Evolutionary conservation across 2,329 filamentous ascomycete species (phyloP).

Genomic region (Xylariaceae sp.): DNA sequence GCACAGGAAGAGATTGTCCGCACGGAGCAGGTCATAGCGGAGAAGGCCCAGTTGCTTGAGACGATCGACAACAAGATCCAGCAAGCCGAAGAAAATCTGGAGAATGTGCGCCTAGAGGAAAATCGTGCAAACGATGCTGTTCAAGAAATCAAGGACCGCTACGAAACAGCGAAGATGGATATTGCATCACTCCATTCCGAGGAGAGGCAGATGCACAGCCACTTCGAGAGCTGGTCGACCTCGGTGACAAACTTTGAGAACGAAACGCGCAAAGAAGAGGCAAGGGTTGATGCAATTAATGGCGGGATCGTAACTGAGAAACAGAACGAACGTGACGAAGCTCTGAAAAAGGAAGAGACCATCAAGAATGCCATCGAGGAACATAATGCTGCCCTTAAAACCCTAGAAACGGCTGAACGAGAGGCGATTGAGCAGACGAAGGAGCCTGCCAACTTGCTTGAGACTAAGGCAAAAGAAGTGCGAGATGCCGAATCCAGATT

Average conservation of each 20-base stretch:
- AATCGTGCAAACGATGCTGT: constrained; percentile 43
- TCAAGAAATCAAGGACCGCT: constrained; percentile 45
- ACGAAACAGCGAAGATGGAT: constrained; percentile 48
- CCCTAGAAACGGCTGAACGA: constrained; percentile 28
- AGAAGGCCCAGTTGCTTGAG: constrained; percentile 47
- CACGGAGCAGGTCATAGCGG: constrained; percentile 33
- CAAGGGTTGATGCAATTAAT: constrained; percentile 60
- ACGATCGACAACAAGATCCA: constrained; percentile 42
- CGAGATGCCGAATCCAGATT: constrained; percentile 47
- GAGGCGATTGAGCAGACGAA: constrained; percentile 27
- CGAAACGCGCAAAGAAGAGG: constrained; percentile 51
- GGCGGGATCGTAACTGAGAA: constrained; percentile 64
- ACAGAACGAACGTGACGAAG: constrained; percentile 52
- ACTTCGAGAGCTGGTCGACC: constrained; percentile 49
- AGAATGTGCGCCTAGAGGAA: constrained; percentile 43
- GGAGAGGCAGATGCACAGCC: constrained; percentile 59
- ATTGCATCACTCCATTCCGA: constrained; percentile 53
- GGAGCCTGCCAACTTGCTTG: constrained; percentile 30
- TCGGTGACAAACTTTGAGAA: constrained; percentile 42
- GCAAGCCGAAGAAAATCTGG: constrained; percentile 36
- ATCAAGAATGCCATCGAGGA: constrained; percentile 34
- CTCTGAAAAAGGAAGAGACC: constrained; percentile 45
- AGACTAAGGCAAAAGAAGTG: constrained; percentile 51
- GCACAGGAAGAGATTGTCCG: constrained; percentile 35
- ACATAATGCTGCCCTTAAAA: constrained; percentile 24